Evolutionary conservation across 2,329 filamentous ascomycete species (phyloP).

Genomic region (Capronia coronata): DNA sequence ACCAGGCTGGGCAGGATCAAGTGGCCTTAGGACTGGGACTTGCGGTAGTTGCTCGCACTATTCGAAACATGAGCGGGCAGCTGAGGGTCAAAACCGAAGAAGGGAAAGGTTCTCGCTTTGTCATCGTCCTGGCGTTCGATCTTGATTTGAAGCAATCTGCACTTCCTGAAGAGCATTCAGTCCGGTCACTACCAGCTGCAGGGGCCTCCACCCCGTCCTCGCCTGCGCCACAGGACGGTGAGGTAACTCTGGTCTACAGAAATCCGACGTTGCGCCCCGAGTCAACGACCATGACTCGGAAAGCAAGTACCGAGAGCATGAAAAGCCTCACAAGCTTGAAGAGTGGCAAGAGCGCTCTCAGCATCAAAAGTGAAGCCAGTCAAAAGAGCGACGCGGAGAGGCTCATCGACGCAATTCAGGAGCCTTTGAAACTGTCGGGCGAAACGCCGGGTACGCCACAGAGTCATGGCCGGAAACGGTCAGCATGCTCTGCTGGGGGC

Average conservation of each 20-base stretch:
- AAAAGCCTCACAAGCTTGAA: conserved; percentile 33
- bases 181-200: background rate
- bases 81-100: conserved; percentile 76
- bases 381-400: conserved; percentile 37
- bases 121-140: conserved; percentile 70
- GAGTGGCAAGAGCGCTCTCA: conserved; percentile 25
- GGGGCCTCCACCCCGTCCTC: conserved; percentile 11
- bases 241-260: conserved; percentile 35
- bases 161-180: background rate
- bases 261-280: conserved; percentile 26
- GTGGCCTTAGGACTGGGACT: conserved; percentile 68
- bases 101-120: conserved; percentile 74
- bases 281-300: conserved; percentile 25
- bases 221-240: conserved; percentile 31
- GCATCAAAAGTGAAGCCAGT: conserved; percentile 13
- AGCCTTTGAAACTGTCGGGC: conserved; percentile 30
- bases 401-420: conserved; percentile 40
- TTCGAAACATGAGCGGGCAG: conserved; percentile 88
- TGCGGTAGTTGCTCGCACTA: conserved; percentile 77
- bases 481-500: background rate
- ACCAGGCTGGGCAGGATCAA: conserved; percentile 29
- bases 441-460: background rate
- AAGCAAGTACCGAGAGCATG: conserved; percentile 32
- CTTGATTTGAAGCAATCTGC: conserved; percentile 43
- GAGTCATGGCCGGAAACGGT: background rate